These are phyloP conservation scores for Trichoderma lentiforme DNA, from an alignment of 2,329 filamentous ascomycete species.

Conservation along the genomic window DNA sequence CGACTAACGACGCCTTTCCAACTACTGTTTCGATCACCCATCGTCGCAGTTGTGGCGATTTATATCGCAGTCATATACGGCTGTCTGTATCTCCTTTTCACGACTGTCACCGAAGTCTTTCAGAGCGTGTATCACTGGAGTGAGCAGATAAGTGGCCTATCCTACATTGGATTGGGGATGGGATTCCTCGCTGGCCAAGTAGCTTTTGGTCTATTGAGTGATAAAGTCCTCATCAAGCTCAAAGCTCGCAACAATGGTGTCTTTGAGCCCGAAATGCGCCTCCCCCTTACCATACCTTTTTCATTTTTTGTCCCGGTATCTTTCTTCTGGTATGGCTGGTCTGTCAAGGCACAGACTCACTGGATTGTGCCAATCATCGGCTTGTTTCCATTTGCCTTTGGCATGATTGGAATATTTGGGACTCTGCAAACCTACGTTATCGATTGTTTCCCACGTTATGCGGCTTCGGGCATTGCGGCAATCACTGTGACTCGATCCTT, in stretches of 20 bases:
- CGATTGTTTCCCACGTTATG: slow-evolving; percentile 32
- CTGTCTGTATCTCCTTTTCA: slow-evolving; percentile 8
- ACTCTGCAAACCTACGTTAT: slow-evolving; percentile 44
- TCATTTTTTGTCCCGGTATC: slow-evolving; percentile 32
- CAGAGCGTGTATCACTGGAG: slow-evolving; percentile 25
- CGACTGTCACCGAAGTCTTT: slow-evolving; percentile 50
- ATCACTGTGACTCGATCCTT: slow-evolving; percentile 44
- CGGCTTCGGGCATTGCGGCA: slow-evolving; percentile 32
- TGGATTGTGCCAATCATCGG: slow-evolving; percentile 34
- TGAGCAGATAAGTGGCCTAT: slow-evolving; percentile 38
- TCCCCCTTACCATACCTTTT: slow-evolving; percentile 33
- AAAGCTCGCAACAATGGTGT: slow-evolving; percentile 28
- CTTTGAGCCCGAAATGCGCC: slow-evolving; percentile 32
- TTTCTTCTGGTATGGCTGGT: slow-evolving; percentile 38
- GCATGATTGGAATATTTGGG: slow-evolving; percentile 8
- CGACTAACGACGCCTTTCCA: slow-evolving; percentile 48
- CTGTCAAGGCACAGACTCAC: slow-evolving; percentile 29
- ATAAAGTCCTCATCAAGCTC: slow-evolving; percentile 37
- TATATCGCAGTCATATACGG: slow-evolving; percentile 15
- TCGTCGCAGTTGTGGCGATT: slow-evolving; percentile 43
- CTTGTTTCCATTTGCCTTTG: slow-evolving; percentile 11
- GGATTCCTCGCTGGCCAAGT: slow-evolving; percentile 41
- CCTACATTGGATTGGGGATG: slow-evolving; percentile 47
- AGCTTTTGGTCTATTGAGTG: slow-evolving; percentile 41
- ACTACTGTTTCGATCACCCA: slow-evolving; percentile 48